Conservation (phyloP, 176 grass and related monocot genomes). For the Bothriochloa decipiens region DNA sequence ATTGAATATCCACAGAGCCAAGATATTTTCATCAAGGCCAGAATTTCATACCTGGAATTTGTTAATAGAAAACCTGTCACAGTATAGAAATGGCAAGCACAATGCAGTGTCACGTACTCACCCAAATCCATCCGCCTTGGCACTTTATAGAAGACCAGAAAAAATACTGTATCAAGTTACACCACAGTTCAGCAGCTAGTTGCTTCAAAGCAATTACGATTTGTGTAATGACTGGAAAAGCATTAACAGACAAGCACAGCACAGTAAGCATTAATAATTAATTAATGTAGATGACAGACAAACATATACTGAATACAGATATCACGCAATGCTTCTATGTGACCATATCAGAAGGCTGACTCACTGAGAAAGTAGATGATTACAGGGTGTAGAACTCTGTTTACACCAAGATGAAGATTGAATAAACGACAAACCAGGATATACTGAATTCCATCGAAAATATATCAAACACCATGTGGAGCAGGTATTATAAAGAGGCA, state of each 20-base stretch:
- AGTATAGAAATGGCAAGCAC: neutral
- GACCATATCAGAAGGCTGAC: neutral
- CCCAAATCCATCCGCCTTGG: constrained; percentile 39
- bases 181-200: constrained; percentile 40
- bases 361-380: neutral
- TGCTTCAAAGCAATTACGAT: constrained; percentile 20
- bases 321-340: neutral
- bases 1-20: neutral
- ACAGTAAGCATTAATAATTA: too few species aligned
- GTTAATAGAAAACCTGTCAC: neutral
- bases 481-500: neutral
- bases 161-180: constrained; percentile 45
- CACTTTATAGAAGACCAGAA: constrained; percentile 37
- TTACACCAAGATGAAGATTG: neutral
- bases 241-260: constrained; percentile 25
- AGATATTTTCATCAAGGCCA: neutral
- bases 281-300: constrained; percentile 40
- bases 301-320: constrained; percentile 34
- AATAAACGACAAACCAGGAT: constrained; percentile 2
- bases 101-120: neutral
- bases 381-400: constrained; percentile 19
- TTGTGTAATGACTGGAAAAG: constrained; percentile 25
- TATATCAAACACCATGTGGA: constrained; percentile 7
- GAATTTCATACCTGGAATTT: neutral
- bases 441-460: constrained; percentile 19